Evolutionary conservation across 1,284 basidiomycete species (phyloP).

Genomic region (Cutaneotrichosporon arboriforme): DNA sequence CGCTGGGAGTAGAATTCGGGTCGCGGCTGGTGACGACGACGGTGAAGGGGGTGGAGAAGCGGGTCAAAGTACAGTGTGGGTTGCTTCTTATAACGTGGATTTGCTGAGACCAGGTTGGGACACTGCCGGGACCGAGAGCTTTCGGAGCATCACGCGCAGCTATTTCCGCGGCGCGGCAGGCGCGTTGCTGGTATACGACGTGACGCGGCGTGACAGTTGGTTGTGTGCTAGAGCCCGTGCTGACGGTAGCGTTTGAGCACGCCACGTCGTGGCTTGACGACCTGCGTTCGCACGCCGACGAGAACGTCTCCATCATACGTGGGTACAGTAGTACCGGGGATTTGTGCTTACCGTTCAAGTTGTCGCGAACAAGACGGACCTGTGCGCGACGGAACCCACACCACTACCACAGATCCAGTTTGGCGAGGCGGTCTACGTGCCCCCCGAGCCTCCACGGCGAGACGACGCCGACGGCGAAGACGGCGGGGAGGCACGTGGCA

Average conservation of each 20-base stretch:
- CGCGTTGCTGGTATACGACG: constrained; percentile 89
- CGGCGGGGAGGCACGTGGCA: too few species aligned
- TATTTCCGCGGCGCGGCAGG: constrained; percentile 94
- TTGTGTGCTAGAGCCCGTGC: constrained; percentile 1
- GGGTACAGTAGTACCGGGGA: not conserved
- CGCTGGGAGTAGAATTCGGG: constrained; percentile 44
- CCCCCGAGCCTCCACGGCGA: not conserved
- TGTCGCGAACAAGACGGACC: constrained; percentile 45
- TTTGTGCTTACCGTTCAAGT: constrained; percentile 20
- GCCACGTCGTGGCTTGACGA: constrained; percentile 42
- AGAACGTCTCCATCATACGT: constrained; percentile 43
- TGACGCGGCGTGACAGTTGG: constrained; percentile 61
- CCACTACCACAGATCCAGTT: constrained; percentile 27
- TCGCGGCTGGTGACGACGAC: constrained; percentile 26
- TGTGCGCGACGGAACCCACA: constrained; percentile 29
- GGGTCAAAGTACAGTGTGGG: constrained; percentile 46
- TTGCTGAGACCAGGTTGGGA: constrained; percentile 38
- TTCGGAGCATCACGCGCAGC: constrained; percentile 72
- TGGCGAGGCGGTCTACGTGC: constrained; percentile 27
- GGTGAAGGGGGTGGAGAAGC: constrained; percentile 34
- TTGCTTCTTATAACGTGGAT: not conserved
- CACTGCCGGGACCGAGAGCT: constrained; percentile 44
- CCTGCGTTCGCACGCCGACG: constrained; percentile 39
- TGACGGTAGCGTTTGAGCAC: constrained; percentile 39
- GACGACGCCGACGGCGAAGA: not conserved